Evolutionary conservation across 176 grass and related monocot genomes (phyloP).

Genomic region (Cenchrus purpureus): DNA sequence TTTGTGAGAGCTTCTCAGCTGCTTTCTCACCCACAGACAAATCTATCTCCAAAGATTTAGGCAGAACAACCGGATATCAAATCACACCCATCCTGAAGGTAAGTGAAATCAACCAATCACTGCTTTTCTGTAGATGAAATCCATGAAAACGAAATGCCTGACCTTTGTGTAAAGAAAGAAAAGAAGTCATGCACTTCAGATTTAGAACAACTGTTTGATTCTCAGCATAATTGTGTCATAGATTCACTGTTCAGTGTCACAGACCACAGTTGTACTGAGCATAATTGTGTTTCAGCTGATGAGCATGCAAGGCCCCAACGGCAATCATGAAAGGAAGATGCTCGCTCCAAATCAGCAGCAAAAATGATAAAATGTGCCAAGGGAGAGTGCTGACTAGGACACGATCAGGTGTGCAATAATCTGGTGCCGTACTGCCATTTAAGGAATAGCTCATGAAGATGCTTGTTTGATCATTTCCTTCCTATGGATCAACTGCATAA

Average conservation of each 20-base stretch:
- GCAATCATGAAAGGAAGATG: slow-evolving; percentile 39
- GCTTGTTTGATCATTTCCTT: neutral
- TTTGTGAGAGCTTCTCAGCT: neutral
- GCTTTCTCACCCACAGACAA: neutral
- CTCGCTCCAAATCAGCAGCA: slow-evolving; percentile 32
- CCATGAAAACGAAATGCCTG: no score
- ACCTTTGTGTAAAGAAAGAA: neutral
- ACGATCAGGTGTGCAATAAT: slow-evolving; percentile 12
- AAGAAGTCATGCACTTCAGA: slow-evolving; percentile 4
- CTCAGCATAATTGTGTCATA: neutral
- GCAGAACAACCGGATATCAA: neutral
- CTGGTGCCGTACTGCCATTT: slow-evolving; percentile 20
- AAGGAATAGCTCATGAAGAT: slow-evolving; percentile 26
- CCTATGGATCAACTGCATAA: slow-evolving; percentile 19
- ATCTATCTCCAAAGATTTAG: neutral
- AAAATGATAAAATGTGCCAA: neutral
- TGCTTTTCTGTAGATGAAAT: neutral
- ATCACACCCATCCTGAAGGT: neutral
- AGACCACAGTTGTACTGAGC: slow-evolving; percentile 4
- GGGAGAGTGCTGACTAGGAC: slow-evolving; percentile 32
- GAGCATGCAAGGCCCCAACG: slow-evolving; percentile 26
- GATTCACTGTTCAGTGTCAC: neutral
- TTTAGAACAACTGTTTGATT: slow-evolving; percentile 36
- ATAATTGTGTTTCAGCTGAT: slow-evolving; percentile 30
- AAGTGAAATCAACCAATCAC: neutral